Conservation (phyloP, 495 filamentous ascomycete species). For the Hypoxylon intermedium region DNA sequence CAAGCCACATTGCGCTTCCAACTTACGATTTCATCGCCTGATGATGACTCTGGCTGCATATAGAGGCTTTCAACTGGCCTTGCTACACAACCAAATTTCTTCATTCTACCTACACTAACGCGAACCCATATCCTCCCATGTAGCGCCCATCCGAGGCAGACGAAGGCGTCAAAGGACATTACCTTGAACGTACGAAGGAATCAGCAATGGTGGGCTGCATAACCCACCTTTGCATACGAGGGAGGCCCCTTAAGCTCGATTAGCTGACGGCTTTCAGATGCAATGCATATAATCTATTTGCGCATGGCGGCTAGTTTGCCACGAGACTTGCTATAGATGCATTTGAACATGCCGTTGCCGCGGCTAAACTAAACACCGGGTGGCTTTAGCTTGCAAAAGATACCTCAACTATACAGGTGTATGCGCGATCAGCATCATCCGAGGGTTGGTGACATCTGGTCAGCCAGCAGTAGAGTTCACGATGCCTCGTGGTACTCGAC, state of each 20-base stretch:
- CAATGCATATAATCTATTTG: not conserved
- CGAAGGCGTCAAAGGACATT: not conserved
- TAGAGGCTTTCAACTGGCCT: not conserved
- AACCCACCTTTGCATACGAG: not conserved
- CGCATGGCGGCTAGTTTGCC: constrained; percentile 2
- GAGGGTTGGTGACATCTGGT: no score
- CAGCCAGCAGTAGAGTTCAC: not conserved
- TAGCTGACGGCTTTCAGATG: constrained; percentile 17
- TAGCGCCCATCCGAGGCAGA: no score
- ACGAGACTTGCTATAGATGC: not conserved
- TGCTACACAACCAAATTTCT: no score
- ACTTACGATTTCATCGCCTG: constrained; percentile 3
- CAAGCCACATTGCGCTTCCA: constrained; percentile 38
- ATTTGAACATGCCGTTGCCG: constrained; percentile 8
- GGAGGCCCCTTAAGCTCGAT: not conserved
- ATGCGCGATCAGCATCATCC: constrained; percentile 1
- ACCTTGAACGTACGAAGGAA: not conserved
- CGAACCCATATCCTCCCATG: no score
- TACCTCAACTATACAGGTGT: constrained; percentile 1
- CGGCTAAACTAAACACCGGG: constrained; percentile 24
- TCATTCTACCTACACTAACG: no score
- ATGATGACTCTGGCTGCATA: constrained; percentile 2
- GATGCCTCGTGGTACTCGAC: not conserved
- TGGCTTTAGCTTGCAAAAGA: not conserved
- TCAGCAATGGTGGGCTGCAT: not conserved